These are phyloP conservation scores for Pholiota conissans DNA, from an alignment of 768 basidiomycete species.

Conservation along the genomic window DNA sequence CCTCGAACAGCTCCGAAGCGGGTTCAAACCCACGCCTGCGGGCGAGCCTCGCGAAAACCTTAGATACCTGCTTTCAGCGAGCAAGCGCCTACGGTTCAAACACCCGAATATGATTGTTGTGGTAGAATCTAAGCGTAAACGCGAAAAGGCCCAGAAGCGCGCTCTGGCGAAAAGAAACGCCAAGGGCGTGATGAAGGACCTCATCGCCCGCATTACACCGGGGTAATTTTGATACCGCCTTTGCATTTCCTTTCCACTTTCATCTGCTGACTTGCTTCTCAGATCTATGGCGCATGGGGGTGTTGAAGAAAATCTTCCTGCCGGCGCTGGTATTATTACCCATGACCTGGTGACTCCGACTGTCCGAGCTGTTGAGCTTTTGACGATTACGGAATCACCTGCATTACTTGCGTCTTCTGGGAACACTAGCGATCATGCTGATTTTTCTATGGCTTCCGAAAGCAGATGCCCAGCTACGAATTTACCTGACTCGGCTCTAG, in stretches of 20 bases:
- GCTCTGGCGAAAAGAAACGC: conserved; percentile 17
- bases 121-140: conserved; percentile 13
- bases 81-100: conserved; percentile 12
- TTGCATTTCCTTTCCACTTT: background rate
- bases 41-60: conserved; percentile 5
- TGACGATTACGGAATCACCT: background rate
- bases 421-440: background rate
- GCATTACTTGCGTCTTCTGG: background rate
- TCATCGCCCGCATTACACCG: conserved; percentile 1
- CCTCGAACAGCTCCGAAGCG: conserved; percentile 8
- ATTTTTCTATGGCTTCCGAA: background rate
- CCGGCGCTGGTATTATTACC: background rate
- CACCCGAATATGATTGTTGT: conserved; percentile 6
- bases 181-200: conserved; percentile 10
- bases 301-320: background rate
- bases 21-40: conserved; percentile 10
- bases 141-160: conserved; percentile 18
- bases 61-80: conserved; percentile 1
- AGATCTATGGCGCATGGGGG: conserved; percentile 12
- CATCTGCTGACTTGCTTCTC: background rate
- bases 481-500: background rate
- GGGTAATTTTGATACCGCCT: conserved; percentile 6
- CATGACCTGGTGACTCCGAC: background rate
- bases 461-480: background rate
- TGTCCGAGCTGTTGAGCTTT: background rate